Evolutionary conservation across 495 filamentous ascomycete species (phyloP).

Genomic region (Penicillium lagena): DNA sequence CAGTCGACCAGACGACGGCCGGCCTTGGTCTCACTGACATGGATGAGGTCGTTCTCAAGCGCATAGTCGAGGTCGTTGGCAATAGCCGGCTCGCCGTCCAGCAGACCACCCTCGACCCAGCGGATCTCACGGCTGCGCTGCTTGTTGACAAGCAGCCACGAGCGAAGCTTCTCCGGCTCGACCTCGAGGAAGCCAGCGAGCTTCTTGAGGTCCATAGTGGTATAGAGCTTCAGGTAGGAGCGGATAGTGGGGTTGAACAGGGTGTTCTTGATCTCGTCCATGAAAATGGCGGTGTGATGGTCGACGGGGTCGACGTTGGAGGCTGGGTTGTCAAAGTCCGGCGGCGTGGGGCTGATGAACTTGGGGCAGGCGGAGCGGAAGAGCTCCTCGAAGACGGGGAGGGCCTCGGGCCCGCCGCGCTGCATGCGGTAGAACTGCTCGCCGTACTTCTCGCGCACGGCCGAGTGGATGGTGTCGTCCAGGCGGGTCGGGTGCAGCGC

Average conservation of each 20-base stretch:
- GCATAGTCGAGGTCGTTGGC: conserved; percentile 95
- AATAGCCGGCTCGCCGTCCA: conserved; percentile 88
- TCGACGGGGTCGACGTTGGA: conserved; percentile 94
- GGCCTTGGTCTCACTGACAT: conserved; percentile 97
- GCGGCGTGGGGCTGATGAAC: conserved; percentile 96
- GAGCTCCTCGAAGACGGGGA: conserved; percentile 94
- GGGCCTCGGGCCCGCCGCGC: conserved; percentile 86
- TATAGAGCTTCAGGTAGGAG: conserved; percentile 98
- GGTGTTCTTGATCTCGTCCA: conserved; percentile 99
- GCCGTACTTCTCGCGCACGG: conserved; percentile 95
- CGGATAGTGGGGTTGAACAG: conserved; percentile 86
- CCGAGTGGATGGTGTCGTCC: conserved; percentile 98
- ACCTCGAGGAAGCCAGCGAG: conserved; percentile 95
- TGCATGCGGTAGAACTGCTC: conserved; percentile 95
- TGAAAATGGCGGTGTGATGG: conserved; percentile 94
- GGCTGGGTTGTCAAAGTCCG: conserved; percentile 92
- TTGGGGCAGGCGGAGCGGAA: conserved; percentile 95
- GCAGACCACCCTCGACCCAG: conserved; percentile 82
- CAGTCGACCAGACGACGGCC: conserved; percentile 95
- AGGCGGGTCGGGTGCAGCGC: conserved; percentile 94
- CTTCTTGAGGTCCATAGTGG: conserved; percentile 98
- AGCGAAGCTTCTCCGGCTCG: conserved; percentile 82
- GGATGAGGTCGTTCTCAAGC: conserved; percentile 92
- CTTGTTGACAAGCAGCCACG: conserved; percentile 93
- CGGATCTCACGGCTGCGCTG: conserved; percentile 93